Percentiles rank a stretch among this genome's conserved stretches.
phyloP scores from a whole-genome alignment of 495 filamentous ascomycete genomes.

The Bacidia gigantensis region DNA sequence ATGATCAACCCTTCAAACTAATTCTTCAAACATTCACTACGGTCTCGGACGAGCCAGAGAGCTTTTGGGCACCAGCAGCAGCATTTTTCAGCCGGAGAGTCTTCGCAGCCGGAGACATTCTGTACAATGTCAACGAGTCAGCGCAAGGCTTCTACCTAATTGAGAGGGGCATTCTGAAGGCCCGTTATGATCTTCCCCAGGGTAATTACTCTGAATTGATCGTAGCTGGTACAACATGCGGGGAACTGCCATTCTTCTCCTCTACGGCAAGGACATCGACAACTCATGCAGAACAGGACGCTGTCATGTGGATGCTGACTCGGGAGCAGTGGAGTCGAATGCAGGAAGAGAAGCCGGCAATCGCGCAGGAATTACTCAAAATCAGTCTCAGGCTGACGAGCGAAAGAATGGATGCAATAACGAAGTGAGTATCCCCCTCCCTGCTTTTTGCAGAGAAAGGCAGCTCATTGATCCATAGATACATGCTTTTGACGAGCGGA shows the following conservation, averaged over 20 bases:
- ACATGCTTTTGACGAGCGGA: constrained; percentile 18
- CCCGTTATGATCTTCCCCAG: constrained; percentile 80
- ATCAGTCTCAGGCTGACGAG: constrained; percentile 76
- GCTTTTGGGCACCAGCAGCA: constrained; percentile 79
- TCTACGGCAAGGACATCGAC: constrained; percentile 78
- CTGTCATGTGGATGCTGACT: constrained; percentile 70
- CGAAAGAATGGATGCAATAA: constrained; percentile 84
- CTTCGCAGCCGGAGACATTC: constrained; percentile 50
- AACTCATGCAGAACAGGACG: constrained; percentile 66
- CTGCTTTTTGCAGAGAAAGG: not conserved
- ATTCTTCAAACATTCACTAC: constrained; percentile 87
- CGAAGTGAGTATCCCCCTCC: constrained; percentile 38
- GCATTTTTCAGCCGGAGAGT: constrained; percentile 56
- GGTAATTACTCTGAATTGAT: constrained; percentile 83
- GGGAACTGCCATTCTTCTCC: constrained; percentile 90
- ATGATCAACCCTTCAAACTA: constrained; percentile 78
- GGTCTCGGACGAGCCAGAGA: constrained; percentile 61
- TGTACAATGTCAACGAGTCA: constrained; percentile 60
- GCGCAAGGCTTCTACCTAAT: constrained; percentile 81
- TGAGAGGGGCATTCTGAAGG: constrained; percentile 74
- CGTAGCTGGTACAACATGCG: constrained; percentile 86
- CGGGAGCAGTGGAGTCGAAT: constrained; percentile 53
- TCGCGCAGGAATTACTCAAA: constrained; percentile 71
- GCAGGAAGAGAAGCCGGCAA: constrained; percentile 53
- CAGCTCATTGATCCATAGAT: constrained; percentile 7